phyloP scores from a whole-genome alignment of 495 filamentous ascomycete genomes.

The Echria macrotheca region DNA sequence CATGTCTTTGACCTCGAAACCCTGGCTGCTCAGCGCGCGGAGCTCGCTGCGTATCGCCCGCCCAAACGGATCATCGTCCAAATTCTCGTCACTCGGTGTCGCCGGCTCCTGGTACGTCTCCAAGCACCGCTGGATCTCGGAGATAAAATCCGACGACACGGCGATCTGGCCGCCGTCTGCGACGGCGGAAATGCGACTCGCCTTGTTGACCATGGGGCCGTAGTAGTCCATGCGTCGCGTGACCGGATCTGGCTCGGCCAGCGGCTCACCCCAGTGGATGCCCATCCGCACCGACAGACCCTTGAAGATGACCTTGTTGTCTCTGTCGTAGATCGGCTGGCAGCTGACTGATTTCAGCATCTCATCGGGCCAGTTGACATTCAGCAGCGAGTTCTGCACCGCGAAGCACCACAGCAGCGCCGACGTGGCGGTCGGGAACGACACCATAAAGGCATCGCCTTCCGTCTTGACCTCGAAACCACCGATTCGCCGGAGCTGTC shows the following conservation, averaged over 20 bases:
- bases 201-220: slow-evolving; percentile 97
- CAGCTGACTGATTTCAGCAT: slow-evolving; percentile 83
- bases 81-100: slow-evolving; percentile 59
- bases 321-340: slow-evolving; percentile 71
- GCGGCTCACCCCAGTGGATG: slow-evolving; percentile 88
- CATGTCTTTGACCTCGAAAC: slow-evolving; percentile 94
- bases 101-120: slow-evolving; percentile 75
- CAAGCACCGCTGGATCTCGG: slow-evolving; percentile 85
- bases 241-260: slow-evolving; percentile 91
- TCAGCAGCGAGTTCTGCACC: slow-evolving; percentile 79
- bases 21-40: slow-evolving; percentile 79
- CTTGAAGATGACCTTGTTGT: slow-evolving; percentile 84
- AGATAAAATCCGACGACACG: slow-evolving; percentile 93
- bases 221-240: slow-evolving; percentile 99
- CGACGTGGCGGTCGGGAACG: slow-evolving; percentile 89
- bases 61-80: slow-evolving; percentile 64
- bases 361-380: slow-evolving; percentile 88
- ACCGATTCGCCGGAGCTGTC: slow-evolving; percentile 87
- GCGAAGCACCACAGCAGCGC: slow-evolving; percentile 94
- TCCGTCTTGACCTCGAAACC: slow-evolving; percentile 99
- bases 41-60: slow-evolving; percentile 81
- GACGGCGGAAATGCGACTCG: slow-evolving; percentile 83
- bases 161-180: slow-evolving; percentile 98
- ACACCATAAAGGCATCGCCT: slow-evolving; percentile 99
- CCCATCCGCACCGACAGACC: slow-evolving; percentile 97